Percentiles rank a stretch among this genome's conserved stretches.
Conservation (phyloP, 2,329 filamentous ascomycete species). For the Aphanoascus verrucosus region DNA sequence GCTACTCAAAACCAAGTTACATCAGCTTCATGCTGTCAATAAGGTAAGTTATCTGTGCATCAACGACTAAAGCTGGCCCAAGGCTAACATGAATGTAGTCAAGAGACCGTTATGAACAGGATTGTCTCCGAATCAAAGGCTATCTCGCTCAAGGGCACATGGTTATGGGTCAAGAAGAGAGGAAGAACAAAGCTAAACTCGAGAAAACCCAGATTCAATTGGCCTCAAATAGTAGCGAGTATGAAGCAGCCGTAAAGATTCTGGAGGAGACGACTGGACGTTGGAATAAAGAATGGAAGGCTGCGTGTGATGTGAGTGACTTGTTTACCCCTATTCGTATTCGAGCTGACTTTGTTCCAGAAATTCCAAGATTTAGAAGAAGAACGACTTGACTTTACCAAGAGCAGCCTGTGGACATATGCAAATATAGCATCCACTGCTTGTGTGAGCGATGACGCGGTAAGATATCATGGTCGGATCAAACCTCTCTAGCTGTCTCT, state of each 20-base stretch:
- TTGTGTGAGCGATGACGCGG: constrained; percentile 88
- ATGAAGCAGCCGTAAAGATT: constrained; percentile 83
- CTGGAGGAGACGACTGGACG: constrained; percentile 88
- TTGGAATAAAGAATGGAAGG: constrained; percentile 98
- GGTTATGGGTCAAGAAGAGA: constrained; percentile 99
- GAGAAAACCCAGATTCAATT: constrained; percentile 98
- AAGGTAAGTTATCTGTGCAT: constrained; percentile 51
- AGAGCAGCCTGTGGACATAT: constrained; percentile 96
- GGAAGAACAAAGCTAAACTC: constrained; percentile 96
- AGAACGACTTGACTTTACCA: constrained; percentile 90
- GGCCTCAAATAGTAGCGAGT: constrained; percentile 81
- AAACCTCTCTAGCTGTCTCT: background rate
- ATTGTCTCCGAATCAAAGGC: constrained; percentile 95
- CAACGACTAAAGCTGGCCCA: background rate
- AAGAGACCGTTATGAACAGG: constrained; percentile 90
- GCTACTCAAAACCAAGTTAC: constrained; percentile 80
- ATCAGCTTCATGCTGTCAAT: constrained; percentile 83
- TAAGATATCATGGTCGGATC: constrained; percentile 29
- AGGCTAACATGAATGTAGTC: constrained; percentile 42
- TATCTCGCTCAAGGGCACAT: constrained; percentile 98
- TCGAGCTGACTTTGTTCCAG: constrained; percentile 32
- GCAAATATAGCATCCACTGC: constrained; percentile 95
- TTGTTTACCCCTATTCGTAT: constrained; percentile 13
- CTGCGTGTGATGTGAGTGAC: constrained; percentile 62
- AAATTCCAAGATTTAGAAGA: constrained; percentile 99